These are phyloP conservation scores for Tylopilus subfusipes DNA, from an alignment of 768 basidiomycete species.

Conservation along the genomic window DNA sequence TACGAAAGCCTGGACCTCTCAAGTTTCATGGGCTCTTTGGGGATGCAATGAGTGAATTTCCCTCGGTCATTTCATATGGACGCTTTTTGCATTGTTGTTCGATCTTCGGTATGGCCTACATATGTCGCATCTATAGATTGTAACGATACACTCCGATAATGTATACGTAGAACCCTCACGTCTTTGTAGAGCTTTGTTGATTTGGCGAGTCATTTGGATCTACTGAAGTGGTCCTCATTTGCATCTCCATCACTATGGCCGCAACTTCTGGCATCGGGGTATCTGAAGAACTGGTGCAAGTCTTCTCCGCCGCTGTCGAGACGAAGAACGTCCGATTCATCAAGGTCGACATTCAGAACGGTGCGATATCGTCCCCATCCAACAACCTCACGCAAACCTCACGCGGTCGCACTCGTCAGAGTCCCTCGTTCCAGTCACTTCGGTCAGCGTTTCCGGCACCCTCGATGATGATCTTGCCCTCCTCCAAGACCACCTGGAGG, in stretches of 20 bases:
- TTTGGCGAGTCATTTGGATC: not conserved
- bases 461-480: constrained; percentile 59
- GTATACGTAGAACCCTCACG: constrained; percentile 29
- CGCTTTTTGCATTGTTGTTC: constrained; percentile 13
- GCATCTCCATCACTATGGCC: constrained; percentile 46
- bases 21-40: constrained; percentile 84
- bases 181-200: constrained; percentile 10
- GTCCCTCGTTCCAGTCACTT: constrained; percentile 58
- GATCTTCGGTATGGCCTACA: constrained; percentile 22
- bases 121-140: constrained; percentile 35
- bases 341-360: constrained; percentile 73
- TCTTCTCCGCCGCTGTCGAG: constrained; percentile 57
- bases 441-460: constrained; percentile 45
- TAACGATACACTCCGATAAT: constrained; percentile 34
- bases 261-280: constrained; percentile 69
- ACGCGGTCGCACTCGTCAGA: constrained; percentile 43
- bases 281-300: constrained; percentile 51
- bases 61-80: constrained; percentile 18
- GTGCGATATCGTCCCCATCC: constrained; percentile 39
- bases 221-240: not conserved
- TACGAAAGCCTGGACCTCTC: constrained; percentile 85
- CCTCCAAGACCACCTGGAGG: constrained; percentile 57
- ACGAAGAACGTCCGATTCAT: constrained; percentile 60
- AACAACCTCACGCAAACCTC: constrained; percentile 19
- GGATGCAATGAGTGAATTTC: constrained; percentile 38